phyloP scores from a whole-genome alignment of 305 asterid genomes.

The Fraxinus platypoda region DNA sequence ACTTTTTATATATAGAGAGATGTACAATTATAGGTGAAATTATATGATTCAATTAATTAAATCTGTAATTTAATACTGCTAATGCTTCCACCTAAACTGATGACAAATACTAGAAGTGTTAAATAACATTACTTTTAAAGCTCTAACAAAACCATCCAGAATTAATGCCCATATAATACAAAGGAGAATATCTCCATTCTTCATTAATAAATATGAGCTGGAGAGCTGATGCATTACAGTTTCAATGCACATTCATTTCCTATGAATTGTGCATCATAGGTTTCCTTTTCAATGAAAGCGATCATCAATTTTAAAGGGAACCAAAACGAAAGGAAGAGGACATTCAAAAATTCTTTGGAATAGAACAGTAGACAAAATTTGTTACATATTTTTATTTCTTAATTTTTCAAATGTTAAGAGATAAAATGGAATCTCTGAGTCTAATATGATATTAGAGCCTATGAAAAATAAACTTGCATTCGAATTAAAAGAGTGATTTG shows the following conservation, averaged over 20 bases:
- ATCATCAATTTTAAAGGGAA: conserved; percentile 14
- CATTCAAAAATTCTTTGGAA: not conserved
- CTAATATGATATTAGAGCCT: not conserved
- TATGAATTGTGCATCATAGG: conserved; percentile 17
- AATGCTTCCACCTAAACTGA: no score
- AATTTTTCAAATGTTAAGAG: not conserved
- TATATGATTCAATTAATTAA: no score
- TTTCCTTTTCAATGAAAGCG: conserved; percentile 23
- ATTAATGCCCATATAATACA: not conserved
- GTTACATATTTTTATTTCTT: not conserved
- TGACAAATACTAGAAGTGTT: no score
- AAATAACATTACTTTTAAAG: not conserved
- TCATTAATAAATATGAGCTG: conserved; percentile 28
- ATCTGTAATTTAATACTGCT: no score
- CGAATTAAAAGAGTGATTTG: no score
- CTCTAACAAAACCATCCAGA: conserved; percentile 4
- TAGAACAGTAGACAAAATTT: not conserved
- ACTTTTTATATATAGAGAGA: no score
- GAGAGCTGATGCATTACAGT: conserved; percentile 8
- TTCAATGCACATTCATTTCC: conserved; percentile 19
- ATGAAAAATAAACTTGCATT: not conserved
- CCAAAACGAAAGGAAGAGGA: not conserved
- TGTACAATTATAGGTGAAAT: no score
- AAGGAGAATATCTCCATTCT: conserved; percentile 18
- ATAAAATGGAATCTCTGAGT: not conserved